Percentiles rank a stretch among this genome's conserved stretches.
Evolutionary conservation across 116 monocot genomes (phyloP).

Genomic region (Dioscorea cayenensis): DNA sequence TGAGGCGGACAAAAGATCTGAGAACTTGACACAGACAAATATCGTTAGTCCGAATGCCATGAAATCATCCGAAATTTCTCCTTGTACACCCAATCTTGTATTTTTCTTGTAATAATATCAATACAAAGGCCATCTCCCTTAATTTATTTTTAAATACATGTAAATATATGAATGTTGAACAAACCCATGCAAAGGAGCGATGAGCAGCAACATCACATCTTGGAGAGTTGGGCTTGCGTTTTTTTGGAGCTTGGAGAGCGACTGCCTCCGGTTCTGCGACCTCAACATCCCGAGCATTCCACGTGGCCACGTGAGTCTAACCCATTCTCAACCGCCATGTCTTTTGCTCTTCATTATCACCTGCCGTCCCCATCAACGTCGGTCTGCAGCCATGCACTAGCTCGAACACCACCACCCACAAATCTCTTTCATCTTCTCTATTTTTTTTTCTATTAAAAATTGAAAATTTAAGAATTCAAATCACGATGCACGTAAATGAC

Average conservation of each 20-base stretch:
- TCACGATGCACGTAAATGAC: neutral
- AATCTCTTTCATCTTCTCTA: neutral
- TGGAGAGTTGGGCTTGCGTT: slow-evolving; percentile 66
- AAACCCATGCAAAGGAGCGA: too few relatives aligned
- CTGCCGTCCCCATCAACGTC: slow-evolving; percentile 83
- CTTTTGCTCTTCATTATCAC: slow-evolving; percentile 65
- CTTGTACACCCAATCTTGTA: too few relatives aligned
- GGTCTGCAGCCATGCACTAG: slow-evolving; percentile 70
- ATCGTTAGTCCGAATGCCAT: too few relatives aligned
- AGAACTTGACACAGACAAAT: too few relatives aligned
- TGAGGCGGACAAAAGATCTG: too few relatives aligned
- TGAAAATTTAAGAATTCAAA: neutral
- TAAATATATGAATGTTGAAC: too few relatives aligned
- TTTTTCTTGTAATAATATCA: too few relatives aligned
- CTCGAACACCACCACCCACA: slow-evolving; percentile 5
- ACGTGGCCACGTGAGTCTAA: slow-evolving; percentile 85
- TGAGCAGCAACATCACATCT: neutral
- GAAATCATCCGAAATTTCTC: too few relatives aligned
- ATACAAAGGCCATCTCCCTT: too few relatives aligned
- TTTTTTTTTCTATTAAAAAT: neutral
- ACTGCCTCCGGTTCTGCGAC: slow-evolving; percentile 73
- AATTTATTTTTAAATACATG: too few relatives aligned
- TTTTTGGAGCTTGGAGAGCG: slow-evolving; percentile 42
- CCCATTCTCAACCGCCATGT: slow-evolving; percentile 63
- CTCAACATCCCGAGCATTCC: slow-evolving; percentile 73